Evolutionary conservation across 202 grass and related monocot genomes (phyloP).

Genomic region (Digitaria exilis): DNA sequence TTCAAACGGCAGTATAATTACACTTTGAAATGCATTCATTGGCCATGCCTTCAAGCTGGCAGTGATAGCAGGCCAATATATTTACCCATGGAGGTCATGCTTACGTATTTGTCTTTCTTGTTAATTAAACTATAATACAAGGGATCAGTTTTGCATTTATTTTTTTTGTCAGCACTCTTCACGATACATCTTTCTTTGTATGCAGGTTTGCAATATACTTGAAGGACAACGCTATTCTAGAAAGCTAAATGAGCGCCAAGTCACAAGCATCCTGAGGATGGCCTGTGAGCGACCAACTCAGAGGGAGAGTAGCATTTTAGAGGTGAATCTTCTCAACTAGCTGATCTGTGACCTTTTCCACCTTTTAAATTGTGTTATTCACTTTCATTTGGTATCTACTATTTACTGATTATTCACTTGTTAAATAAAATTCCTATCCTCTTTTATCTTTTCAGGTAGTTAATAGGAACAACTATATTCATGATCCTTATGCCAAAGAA

Average conservation of each 20-base stretch:
- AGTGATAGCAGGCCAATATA: conserved; percentile 58
- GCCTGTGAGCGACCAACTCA: conserved; percentile 61
- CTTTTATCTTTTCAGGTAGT: conserved; percentile 39
- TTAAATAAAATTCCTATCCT: neutral
- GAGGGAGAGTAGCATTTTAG: conserved; percentile 53
- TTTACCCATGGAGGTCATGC: conserved; percentile 76
- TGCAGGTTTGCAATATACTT: conserved; percentile 67
- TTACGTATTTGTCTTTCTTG: neutral
- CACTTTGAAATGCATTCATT: conserved; percentile 43
- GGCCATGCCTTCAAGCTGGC: conserved; percentile 76
- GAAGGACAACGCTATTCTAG: conserved; percentile 63
- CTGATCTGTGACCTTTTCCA: neutral
- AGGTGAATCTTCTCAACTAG: conserved; percentile 36
- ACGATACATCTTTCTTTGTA: neutral
- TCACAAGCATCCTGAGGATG: conserved; percentile 51
- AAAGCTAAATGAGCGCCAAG: conserved; percentile 71
- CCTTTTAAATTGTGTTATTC: neutral
- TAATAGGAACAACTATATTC: conserved; percentile 37
- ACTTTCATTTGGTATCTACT: neutral
- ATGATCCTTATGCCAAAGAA: conserved; percentile 44
- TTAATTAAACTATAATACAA: neutral
- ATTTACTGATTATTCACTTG: neutral
- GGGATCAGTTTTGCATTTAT: neutral
- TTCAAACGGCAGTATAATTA: conserved; percentile 59
- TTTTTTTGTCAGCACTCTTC: neutral